Evolutionary conservation across 345 rosid species (phyloP).

Genomic region (Gossypium australe): DNA sequence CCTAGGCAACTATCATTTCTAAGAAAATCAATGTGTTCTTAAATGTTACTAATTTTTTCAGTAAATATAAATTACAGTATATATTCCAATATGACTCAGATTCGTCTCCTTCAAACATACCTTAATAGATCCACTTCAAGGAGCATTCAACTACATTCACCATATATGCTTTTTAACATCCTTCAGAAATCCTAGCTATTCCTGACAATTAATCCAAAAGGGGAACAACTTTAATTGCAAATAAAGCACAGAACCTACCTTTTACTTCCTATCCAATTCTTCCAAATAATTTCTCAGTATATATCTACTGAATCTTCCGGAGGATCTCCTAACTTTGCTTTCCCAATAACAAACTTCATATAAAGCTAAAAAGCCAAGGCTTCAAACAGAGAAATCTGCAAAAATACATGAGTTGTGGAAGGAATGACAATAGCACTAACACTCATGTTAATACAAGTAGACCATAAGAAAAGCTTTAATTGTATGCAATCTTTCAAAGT

Average conservation of each 20-base stretch:
- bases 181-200: background rate
- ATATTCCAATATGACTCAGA: slow-evolving; percentile 1
- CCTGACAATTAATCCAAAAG: background rate
- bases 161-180: background rate
- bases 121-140: background rate
- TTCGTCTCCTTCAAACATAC: background rate
- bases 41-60: background rate
- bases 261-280: slow-evolving; percentile 1
- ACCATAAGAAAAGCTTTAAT: background rate
- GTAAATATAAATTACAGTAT: background rate
- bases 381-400: background rate
- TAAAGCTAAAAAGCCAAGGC: background rate
- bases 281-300: background rate
- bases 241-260: background rate
- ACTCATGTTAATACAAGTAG: no score
- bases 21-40: background rate
- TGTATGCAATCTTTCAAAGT: background rate
- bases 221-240: background rate
- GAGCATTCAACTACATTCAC: background rate
- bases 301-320: background rate
- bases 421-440: no score
- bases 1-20: background rate
- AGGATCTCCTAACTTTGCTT: background rate
- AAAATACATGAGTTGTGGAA: background rate
- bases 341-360: background rate